phyloP scores from a whole-genome alignment of 2,329 filamentous ascomycete genomes.

The Aaosphaeria arxii region DNA sequence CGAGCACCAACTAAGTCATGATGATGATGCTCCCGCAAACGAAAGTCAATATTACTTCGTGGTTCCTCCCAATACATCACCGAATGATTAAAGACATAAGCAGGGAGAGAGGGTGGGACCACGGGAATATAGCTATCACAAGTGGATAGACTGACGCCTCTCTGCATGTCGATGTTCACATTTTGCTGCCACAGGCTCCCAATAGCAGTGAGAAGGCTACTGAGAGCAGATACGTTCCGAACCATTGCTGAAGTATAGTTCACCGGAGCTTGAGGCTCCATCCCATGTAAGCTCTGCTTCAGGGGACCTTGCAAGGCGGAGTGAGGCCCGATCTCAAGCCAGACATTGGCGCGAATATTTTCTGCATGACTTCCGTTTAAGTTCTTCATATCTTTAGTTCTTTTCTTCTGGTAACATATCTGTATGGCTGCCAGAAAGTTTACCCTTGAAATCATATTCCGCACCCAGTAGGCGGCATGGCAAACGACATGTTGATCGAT shows the following conservation, averaged over 20 bases:
- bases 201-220: not conserved
- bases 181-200: not conserved
- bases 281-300: not conserved
- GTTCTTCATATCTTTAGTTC: not conserved
- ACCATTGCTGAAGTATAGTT: not conserved
- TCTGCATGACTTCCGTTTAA: not conserved
- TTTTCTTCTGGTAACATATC: not conserved
- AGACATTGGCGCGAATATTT: not conserved
- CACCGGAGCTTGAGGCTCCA: too few relatives aligned
- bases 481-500: not conserved
- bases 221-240: not conserved
- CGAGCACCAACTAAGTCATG: not conserved
- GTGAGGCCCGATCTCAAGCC: slow-evolving; percentile 46
- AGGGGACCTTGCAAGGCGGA: slow-evolving; percentile 36
- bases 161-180: not conserved
- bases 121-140: not conserved
- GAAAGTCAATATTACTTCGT: slow-evolving; percentile 1
- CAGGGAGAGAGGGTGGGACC: slow-evolving; percentile 13
- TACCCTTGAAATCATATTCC: slow-evolving; percentile 1
- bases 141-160: not conserved
- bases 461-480: slow-evolving; percentile 1
- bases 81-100: slow-evolving; percentile 25
- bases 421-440: slow-evolving; percentile 1
- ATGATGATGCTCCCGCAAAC: not conserved
- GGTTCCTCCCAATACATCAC: slow-evolving; percentile 14